Conservation (phyloP, 352 stramenopile species). For the Globisporangium radiosum region DNA sequence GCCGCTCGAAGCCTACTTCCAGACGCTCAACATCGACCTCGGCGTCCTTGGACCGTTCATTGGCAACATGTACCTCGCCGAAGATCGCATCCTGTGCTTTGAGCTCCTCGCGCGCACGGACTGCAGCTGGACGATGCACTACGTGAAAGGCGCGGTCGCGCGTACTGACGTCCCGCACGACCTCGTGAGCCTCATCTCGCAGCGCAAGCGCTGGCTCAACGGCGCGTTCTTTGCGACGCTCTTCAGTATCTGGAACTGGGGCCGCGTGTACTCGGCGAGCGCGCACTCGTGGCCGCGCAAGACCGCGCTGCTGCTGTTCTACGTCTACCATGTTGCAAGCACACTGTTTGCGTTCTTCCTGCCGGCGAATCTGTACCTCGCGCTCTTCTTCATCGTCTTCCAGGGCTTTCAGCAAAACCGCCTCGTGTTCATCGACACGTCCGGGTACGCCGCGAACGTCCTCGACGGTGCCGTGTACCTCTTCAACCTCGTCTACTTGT, state of each 20-base stretch:
- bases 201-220: conserved; percentile 85
- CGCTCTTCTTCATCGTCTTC: conserved; percentile 84
- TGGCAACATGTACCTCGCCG: conserved; percentile 86
- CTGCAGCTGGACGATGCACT: conserved; percentile 86
- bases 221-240: conserved; percentile 84
- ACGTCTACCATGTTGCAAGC: conserved; percentile 73
- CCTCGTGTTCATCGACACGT: conserved; percentile 77
- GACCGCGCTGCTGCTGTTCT: conserved; percentile 60
- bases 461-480: conserved; percentile 63
- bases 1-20: conserved; percentile 79
- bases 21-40: conserved; percentile 76
- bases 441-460: conserved; percentile 43
- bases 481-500: conserved; percentile 78
- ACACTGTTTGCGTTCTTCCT: conserved; percentile 70
- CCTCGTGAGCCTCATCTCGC: conserved; percentile 76
- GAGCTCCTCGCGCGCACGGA: conserved; percentile 77
- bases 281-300: conserved; percentile 69
- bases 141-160: conserved; percentile 77
- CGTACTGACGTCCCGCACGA: conserved; percentile 79
- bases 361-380: conserved; percentile 78
- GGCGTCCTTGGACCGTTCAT: conserved; percentile 76
- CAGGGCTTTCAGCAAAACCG: conserved; percentile 86
- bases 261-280: conserved; percentile 78
- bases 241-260: conserved; percentile 84
- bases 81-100: conserved; percentile 84